phyloP scores from a whole-genome alignment of 116 monocot genomes.

The Phalaenopsis hybrid region DNA sequence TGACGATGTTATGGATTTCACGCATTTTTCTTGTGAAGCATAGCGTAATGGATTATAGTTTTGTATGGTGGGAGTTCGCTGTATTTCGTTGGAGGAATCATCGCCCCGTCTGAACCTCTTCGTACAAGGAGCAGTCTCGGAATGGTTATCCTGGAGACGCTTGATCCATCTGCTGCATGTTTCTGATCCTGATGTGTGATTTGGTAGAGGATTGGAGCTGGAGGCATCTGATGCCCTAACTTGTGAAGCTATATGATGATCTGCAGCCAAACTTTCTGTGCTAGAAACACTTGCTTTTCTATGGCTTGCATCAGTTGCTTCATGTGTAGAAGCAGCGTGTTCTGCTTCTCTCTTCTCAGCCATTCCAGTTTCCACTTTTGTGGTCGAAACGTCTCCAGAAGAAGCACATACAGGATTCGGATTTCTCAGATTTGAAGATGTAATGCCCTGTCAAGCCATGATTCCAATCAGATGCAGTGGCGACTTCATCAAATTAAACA shows the following conservation, averaged over 20 bases:
- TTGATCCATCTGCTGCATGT: conserved; percentile 4
- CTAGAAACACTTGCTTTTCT: background rate
- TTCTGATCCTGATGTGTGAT: background rate
- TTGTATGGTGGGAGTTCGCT: too few relatives aligned
- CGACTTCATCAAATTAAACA: background rate
- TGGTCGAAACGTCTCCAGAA: background rate
- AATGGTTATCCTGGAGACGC: background rate
- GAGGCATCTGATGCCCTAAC: background rate
- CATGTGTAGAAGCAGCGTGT: background rate
- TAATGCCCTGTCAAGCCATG: background rate
- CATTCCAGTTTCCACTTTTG: background rate
- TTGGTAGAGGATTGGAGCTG: too few relatives aligned
- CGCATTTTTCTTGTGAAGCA: too few relatives aligned
- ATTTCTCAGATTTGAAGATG: background rate
- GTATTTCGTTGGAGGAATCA: background rate
- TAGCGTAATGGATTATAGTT: background rate
- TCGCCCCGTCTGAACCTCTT: background rate
- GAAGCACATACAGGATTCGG: background rate
- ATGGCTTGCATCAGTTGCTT: background rate
- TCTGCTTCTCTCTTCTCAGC: background rate
- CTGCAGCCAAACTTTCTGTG: background rate
- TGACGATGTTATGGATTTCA: background rate
- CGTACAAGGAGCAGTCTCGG: background rate
- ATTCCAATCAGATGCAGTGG: background rate
- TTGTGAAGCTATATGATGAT: background rate